A percentile compares a stretch with the other conserved stretches of the same genome.
These are phyloP conservation scores for Marsdenia floribunda DNA, from an alignment of 257 asterid species.

Conservation along the genomic window DNA sequence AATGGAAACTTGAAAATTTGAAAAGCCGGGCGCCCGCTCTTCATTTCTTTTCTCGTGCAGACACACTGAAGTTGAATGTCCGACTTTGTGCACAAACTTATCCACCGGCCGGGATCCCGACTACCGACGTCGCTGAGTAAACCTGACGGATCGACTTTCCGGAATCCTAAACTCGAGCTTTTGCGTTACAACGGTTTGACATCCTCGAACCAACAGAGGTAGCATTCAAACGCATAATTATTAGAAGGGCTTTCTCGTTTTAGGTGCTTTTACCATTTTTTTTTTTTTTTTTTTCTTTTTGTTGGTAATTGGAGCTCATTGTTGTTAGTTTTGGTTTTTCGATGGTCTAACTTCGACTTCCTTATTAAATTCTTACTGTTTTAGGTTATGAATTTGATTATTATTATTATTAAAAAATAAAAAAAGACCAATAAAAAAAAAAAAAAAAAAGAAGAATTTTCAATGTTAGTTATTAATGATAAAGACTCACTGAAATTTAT, in stretches of 20 bases:
- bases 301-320: background rate
- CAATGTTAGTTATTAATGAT: background rate
- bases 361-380: background rate
- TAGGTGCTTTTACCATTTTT: background rate
- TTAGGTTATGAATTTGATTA: background rate
- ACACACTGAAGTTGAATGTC: background rate
- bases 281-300: background rate
- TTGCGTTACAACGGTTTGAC: background rate
- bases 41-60: background rate
- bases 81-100: background rate
- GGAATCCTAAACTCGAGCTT: background rate
- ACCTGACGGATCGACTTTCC: background rate
- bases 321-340: background rate
- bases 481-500: background rate
- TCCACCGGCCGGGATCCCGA: background rate
- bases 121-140: background rate
- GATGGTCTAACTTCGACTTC: background rate
- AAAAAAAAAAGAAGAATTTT: background rate
- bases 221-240: background rate
- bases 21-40: background rate
- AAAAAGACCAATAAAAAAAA: too few species aligned
- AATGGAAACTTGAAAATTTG: too few species aligned
- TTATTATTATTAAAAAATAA: background rate
- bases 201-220: background rate
- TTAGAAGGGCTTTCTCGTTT: background rate